Evolutionary conservation across 148 eudicot genomes (phyloP), one percentile per base, ranked within the genome.

Genomic region (Chenopodium berlandieri): DNA sequence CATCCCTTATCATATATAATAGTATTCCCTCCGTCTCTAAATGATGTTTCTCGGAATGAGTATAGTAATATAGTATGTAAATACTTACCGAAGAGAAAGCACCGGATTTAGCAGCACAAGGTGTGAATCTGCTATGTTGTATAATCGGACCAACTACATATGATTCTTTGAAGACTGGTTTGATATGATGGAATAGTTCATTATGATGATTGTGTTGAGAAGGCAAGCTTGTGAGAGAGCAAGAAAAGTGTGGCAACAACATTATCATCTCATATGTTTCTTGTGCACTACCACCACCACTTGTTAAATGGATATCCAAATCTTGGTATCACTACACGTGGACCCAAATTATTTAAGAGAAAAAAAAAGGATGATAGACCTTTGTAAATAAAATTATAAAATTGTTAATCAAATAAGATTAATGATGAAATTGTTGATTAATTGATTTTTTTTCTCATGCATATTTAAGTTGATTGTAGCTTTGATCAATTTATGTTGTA

Each of bases 51-150:
- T 6, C 44, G 44, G 44, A 40, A 1, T 40, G 44, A 40, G 44
- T 40, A 40, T 40, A 56, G 60, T 13, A 56, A 3, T 56, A 56
- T 14, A 56, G 17, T 13, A 56, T 6, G 64, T n/a, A 74, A 22
- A 19, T 22, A 82, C 90, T 7, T 79, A 93, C 97, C 46, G 93
- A 85, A 65, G 92, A 83, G 78, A 90, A 87, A 44, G 90, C 91
- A 47, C 89, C 86, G 40, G 86, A 85, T 76, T 90, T 93, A 40
- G 91, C 78, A 31, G 93, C 93, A 30, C 30, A 82, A 44, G 83
- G 16, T 17, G 65, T 81, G 75, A 84, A 60, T 34, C 13, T 78
- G 48, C 64, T 73, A 1, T 19, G 68, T 32, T 44, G 48, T 54
- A 1, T 10, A 4, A 58, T 22, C 32, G 82, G 20, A 19, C 71